Percentiles rank a stretch among this genome's conserved stretches.
These are phyloP conservation scores for Teratosphaeria gauchensis DNA, from an alignment of 2,329 filamentous ascomycete genomes.

Conservation along the genomic window DNA sequence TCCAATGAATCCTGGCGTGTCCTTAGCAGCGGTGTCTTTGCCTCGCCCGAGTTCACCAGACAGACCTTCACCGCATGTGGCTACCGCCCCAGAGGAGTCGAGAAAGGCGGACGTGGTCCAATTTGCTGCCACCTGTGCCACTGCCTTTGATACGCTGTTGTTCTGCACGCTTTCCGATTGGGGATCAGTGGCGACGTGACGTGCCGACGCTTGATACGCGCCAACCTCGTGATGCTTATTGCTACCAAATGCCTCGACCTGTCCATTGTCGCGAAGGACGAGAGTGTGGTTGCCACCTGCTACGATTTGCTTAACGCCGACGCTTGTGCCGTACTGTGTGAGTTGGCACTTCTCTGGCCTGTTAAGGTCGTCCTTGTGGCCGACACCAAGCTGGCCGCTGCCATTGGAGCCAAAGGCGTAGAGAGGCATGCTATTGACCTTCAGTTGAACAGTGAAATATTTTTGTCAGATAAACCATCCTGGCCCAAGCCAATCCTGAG, in stretches of 20 bases:
- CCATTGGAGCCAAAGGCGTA: constrained; percentile 43
- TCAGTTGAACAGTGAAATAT: not conserved
- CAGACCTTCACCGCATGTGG: constrained; percentile 54
- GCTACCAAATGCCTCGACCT: constrained; percentile 58
- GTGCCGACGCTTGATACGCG: not conserved
- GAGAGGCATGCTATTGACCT: constrained; percentile 1
- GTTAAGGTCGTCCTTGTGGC: constrained; percentile 33
- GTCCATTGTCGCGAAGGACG: constrained; percentile 50
- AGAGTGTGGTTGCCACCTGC: constrained; percentile 85
- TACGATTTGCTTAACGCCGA: constrained; percentile 27
- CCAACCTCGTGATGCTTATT: constrained; percentile 39
- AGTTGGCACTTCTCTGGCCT: constrained; percentile 10
- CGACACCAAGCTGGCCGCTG: constrained; percentile 42
- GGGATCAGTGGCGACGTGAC: not conserved
- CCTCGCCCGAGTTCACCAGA: constrained; percentile 61
- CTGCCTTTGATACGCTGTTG: not conserved
- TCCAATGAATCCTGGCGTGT: constrained; percentile 44
- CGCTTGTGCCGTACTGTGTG: not conserved
- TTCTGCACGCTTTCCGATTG: not conserved
- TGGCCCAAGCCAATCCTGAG: not conserved
- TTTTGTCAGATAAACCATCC: not conserved
- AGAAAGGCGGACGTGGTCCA: constrained; percentile 68
- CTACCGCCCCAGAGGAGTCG: constrained; percentile 43
- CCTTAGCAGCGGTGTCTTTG: constrained; percentile 52
- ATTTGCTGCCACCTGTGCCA: constrained; percentile 42